A percentile compares a stretch with the other conserved stretches of the same genome.
Conservation (phyloP, 495 filamentous ascomycete species). For the Penicillium alfredii region DNA sequence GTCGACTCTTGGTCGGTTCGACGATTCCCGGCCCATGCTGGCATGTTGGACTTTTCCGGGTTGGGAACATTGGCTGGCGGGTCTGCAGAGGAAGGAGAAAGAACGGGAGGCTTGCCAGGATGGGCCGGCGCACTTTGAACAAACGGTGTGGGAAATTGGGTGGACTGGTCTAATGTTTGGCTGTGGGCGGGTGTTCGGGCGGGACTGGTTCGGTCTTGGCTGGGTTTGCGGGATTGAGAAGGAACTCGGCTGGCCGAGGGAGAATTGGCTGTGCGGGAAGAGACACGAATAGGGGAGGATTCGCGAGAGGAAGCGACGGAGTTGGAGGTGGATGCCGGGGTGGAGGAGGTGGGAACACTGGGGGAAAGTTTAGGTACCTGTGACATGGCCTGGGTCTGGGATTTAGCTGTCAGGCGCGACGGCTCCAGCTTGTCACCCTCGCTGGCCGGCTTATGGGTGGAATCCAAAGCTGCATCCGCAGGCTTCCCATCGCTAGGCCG, state of each 20-base stretch:
- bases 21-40: slow-evolving; percentile 52
- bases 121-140: slow-evolving; percentile 61
- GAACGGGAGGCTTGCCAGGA: slow-evolving; percentile 51
- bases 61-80: slow-evolving; percentile 51
- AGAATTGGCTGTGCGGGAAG: slow-evolving; percentile 30
- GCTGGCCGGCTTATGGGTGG: slow-evolving; percentile 22
- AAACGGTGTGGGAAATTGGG: slow-evolving; percentile 52
- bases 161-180: slow-evolving; percentile 32
- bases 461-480: slow-evolving; percentile 25
- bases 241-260: slow-evolving; percentile 26
- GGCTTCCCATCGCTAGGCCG: slow-evolving; percentile 28
- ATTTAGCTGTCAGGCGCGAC: slow-evolving; percentile 27
- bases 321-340: slow-evolving; percentile 31
- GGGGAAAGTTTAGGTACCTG: slow-evolving; percentile 36
- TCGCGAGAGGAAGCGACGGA: slow-evolving; percentile 48
- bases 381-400: slow-evolving; percentile 27
- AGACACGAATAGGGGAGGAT: slow-evolving; percentile 40
- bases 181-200: slow-evolving; percentile 44
- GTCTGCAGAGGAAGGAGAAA: slow-evolving; percentile 49
- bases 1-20: slow-evolving; percentile 34
- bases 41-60: slow-evolving; percentile 58
- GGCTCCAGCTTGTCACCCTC: slow-evolving; percentile 31
- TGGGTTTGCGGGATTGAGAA: slow-evolving; percentile 61
- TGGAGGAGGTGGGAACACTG: slow-evolving; percentile 27
- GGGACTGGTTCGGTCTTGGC: slow-evolving; percentile 60